Base-by-base conservation (phyloP, 2,329 filamentous ascomycete genomes). In the Diaporthe caulivora region DNA sequence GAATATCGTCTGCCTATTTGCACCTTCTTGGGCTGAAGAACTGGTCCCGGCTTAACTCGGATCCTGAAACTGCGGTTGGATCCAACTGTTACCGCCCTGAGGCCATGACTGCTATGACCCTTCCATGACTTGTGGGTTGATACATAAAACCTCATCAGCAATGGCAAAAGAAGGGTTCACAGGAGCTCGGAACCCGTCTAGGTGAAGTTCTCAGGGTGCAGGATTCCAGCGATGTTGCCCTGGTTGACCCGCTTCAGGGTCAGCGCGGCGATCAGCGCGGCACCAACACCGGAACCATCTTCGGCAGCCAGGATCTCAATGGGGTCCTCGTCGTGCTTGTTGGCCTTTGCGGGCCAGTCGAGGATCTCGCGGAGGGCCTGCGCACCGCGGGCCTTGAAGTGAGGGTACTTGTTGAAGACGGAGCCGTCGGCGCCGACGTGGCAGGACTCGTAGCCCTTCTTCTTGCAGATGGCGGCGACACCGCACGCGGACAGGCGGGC, bases 371-470 rank as follows among this genome's bases (percentile, higher is more conserved):
- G 92, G 70, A 99, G 90, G 37, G 97, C 97, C 82, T 92, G 89
- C 18, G 97, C 96, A 72, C 96, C 95, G 71, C 97, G 93, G 73
- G 92, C 91, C 88, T 98, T 98, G 90, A 99, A 99, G 85, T 98
- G 94, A 17, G 97, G 97, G 86, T 99, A 99, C 84, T 98, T 98
- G 89, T 98, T 98, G 87, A 99, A 99, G 71, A 99, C 96, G 24
- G 94, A 97, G 49, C 97, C 97, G 81, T 99, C 97, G 68, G 97
- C 97, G 79, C 97, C 97, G 54, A 99, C 97, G 83, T 98, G 97
- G 86, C 94, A 97, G 49, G 90, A 89, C 80, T 93, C 86, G 84
- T 95, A 96, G 78, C 91, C 90, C 90, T 98, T 98, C 92, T 98
- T 98, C 86, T 93, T 97, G 89, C 94, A 95, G 80, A 99, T 98